These are phyloP conservation scores for Dissophora globulifera DNA, from an alignment of 192 early-diverging fungal genomes.

Conservation along the genomic window DNA sequence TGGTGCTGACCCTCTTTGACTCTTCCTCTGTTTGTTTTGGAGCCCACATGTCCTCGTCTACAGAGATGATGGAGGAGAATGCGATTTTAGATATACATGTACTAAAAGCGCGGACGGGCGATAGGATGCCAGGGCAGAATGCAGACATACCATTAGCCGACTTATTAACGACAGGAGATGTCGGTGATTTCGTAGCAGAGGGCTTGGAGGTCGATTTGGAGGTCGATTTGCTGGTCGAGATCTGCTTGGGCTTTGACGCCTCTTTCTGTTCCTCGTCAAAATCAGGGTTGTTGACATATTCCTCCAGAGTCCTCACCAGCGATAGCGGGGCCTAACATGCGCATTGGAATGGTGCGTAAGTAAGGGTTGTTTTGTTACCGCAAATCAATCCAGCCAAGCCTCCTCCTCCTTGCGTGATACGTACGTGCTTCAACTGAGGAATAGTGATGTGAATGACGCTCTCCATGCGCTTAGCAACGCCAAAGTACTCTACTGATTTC, in stretches of 20 bases:
- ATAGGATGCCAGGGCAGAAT: no score
- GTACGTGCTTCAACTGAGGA: conserved; percentile 80
- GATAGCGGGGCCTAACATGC: conserved; percentile 69
- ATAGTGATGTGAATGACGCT: conserved; percentile 69
- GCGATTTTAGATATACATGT: not conserved
- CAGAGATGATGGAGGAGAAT: not conserved
- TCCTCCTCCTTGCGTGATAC: conserved; percentile 1
- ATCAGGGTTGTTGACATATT: conserved; percentile 73
- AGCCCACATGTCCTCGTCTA: conserved; percentile 41
- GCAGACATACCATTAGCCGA: not conserved
- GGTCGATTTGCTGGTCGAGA: conserved; percentile 47
- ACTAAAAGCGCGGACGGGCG: no score
- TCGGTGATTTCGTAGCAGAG: conserved; percentile 7
- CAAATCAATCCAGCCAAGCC: no score
- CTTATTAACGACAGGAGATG: conserved; percentile 6
- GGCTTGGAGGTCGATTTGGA: conserved; percentile 47
- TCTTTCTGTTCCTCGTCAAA: conserved; percentile 69
- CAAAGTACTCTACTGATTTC: conserved; percentile 74
- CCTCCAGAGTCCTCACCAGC: conserved; percentile 71
- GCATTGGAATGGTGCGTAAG: no score
- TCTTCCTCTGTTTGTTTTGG: conserved; percentile 41
- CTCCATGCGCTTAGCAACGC: conserved; percentile 70
- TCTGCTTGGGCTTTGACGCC: conserved; percentile 11
- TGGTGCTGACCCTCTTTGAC: conserved; percentile 25
- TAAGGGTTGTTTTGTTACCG: no score